Percentiles rank a stretch among this genome's conserved stretches.
phyloP scores from a whole-genome alignment of 1,284 basidiomycete genomes.

The Microbotryum saponariae region DNA sequence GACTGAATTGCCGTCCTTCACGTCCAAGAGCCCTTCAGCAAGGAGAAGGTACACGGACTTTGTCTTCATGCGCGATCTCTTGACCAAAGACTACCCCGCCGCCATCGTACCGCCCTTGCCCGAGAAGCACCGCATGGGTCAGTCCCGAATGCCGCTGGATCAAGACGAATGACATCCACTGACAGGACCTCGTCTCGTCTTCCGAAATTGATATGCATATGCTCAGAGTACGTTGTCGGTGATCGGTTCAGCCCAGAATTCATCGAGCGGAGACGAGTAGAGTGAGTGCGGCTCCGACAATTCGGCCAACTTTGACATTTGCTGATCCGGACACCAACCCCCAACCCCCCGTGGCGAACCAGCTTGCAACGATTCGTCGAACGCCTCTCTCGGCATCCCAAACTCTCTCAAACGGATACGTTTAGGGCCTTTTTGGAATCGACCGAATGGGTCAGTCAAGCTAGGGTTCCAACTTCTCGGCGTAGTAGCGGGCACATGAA shows the following conservation, averaged over 20 bases:
- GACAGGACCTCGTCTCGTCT: not conserved
- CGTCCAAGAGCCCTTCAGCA: slow-evolving; percentile 59
- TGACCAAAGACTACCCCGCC: slow-evolving; percentile 87
- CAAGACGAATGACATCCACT: not conserved
- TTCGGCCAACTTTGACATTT: too few species aligned
- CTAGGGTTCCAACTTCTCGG: slow-evolving; percentile 6
- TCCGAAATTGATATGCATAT: not conserved
- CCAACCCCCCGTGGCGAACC: not conserved
- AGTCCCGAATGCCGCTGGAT: slow-evolving; percentile 36
- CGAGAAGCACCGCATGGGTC: slow-evolving; percentile 91
- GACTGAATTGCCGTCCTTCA: slow-evolving; percentile 76
- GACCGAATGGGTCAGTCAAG: slow-evolving; percentile 82
- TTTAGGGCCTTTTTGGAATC: slow-evolving; percentile 89
- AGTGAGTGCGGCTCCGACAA: slow-evolving; percentile 52
- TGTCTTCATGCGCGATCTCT: slow-evolving; percentile 81
- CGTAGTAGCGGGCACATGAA: not conserved
- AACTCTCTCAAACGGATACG: slow-evolving; percentile 81
- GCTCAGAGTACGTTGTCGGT: slow-evolving; percentile 86
- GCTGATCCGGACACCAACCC: too few species aligned
- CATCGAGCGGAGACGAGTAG: slow-evolving; percentile 79
- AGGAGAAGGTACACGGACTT: slow-evolving; percentile 95
- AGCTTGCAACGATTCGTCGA: slow-evolving; percentile 90
- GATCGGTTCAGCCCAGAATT: slow-evolving; percentile 96
- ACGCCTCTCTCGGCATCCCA: slow-evolving; percentile 83
- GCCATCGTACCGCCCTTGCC: slow-evolving; percentile 93